A percentile compares a stretch with the other conserved stretches of the same genome.
phyloP scores from a whole-genome alignment of 306 rosid genomes.

The Pterocarpus macrocarpus region DNA sequence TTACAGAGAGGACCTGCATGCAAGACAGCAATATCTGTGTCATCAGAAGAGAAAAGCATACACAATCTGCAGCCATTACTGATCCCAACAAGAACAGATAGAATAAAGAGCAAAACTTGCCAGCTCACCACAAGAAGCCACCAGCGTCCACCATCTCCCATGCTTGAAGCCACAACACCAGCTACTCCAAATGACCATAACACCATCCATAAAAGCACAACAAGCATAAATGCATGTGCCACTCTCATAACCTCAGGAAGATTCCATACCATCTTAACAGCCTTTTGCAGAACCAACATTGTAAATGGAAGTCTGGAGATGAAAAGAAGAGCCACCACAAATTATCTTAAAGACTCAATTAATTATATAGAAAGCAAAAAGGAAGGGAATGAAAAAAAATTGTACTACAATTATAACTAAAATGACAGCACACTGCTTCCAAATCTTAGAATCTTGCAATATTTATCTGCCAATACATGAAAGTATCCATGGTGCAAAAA shows the following conservation, averaged over 20 bases:
- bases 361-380: conserved; percentile 21
- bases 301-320: conserved; percentile 90
- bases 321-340: conserved; percentile 36
- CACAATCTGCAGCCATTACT: conserved; percentile 37
- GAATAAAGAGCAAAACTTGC: conserved; percentile 86
- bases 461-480: conserved; percentile 4
- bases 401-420: neutral
- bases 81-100: conserved; percentile 42
- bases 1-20: conserved; percentile 86
- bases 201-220: conserved; percentile 88
- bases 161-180: conserved; percentile 96
- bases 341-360: conserved; percentile 27
- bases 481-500: neutral
- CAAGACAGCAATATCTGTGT: conserved; percentile 43
- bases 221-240: conserved; percentile 82
- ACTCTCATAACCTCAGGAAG: conserved; percentile 87
- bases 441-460: neutral
- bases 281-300: conserved; percentile 89
- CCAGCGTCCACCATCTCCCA: conserved; percentile 95
- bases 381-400: neutral
- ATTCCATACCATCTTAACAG: conserved; percentile 93
- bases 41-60: conserved; percentile 33
- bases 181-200: conserved; percentile 99
- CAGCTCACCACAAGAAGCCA: conserved; percentile 99
- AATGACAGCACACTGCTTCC: neutral